These are phyloP conservation scores for Leishmania tropica DNA, from an alignment of 208 protist species.

Conservation along the genomic window DNA sequence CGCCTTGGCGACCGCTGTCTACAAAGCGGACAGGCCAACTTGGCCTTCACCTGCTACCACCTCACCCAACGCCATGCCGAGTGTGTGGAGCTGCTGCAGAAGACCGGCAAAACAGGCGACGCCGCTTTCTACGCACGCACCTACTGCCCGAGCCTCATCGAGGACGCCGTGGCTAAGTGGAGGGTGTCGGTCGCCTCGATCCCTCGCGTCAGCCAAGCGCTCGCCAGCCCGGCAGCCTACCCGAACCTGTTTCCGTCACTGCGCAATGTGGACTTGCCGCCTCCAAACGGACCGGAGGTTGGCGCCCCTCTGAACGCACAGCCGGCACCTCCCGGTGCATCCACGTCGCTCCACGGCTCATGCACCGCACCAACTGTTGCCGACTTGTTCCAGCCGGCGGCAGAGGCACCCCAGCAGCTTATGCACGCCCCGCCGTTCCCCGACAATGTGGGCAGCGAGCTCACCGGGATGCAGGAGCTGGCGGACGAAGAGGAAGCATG, in stretches of 20 bases:
- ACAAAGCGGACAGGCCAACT: conserved; percentile 84
- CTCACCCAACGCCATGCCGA: conserved; percentile 72
- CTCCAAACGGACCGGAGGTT: not conserved
- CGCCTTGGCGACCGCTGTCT: conserved; percentile 69
- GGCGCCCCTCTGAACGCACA: not conserved
- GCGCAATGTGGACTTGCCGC: not conserved
- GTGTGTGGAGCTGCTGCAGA: conserved; percentile 89
- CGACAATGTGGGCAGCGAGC: not conserved
- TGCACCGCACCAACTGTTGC: not conserved
- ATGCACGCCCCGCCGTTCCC: not conserved
- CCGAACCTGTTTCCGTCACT: conserved; percentile 95
- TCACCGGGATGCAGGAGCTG: conserved; percentile 11
- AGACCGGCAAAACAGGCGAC: conserved; percentile 86
- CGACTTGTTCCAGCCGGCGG: not conserved
- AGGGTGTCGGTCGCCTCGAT: conserved; percentile 72
- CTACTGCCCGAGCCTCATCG: conserved; percentile 86
- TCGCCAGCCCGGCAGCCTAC: conserved; percentile 94
- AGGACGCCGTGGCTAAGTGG: conserved; percentile 91
- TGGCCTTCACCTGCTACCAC: conserved; percentile 95
- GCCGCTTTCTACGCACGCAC: conserved; percentile 97
- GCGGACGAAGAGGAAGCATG: conserved; percentile 7
- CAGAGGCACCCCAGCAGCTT: not conserved
- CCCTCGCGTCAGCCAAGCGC: conserved; percentile 81
- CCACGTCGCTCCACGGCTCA: not conserved
- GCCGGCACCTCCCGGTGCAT: not conserved